These are phyloP conservation scores for Globisporangium cederbergense DNA, from an alignment of 352 stramenopile genomes.

Conservation along the genomic window DNA sequence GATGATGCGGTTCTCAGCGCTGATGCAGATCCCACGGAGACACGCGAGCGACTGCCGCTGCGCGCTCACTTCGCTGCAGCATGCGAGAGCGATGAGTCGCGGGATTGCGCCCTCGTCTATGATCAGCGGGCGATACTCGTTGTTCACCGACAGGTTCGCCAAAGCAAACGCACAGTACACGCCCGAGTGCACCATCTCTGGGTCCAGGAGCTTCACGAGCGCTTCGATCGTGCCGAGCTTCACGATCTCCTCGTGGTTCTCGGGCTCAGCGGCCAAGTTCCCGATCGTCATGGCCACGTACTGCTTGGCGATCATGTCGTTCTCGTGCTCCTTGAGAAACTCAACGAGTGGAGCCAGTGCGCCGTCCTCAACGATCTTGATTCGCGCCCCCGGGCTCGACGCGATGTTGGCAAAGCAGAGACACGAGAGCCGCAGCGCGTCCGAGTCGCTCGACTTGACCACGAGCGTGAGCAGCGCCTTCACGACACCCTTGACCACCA, in stretches of 20 bases:
- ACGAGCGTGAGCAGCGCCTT: constrained; percentile 91
- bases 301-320: constrained; percentile 91
- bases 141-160: constrained; percentile 93
- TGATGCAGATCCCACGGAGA: constrained; percentile 92
- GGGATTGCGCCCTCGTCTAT: constrained; percentile 92
- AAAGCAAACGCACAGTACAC: constrained; percentile 94
- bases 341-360: constrained; percentile 85
- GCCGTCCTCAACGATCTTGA: constrained; percentile 94
- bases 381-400: constrained; percentile 77
- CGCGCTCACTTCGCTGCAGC: constrained; percentile 91
- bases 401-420: constrained; percentile 95
- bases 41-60: constrained; percentile 92
- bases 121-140: constrained; percentile 89
- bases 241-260: constrained; percentile 95
- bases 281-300: constrained; percentile 95
- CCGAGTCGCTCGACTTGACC: constrained; percentile 86
- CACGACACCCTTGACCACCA: constrained; percentile 94
- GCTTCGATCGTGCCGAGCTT: constrained; percentile 86
- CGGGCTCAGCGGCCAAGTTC: constrained; percentile 93
- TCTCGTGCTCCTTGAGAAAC: constrained; percentile 86
- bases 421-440: constrained; percentile 92
- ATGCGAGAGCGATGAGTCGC: constrained; percentile 92
- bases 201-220: constrained; percentile 91
- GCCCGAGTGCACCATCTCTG: constrained; percentile 77
- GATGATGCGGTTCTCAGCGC: constrained; percentile 77